Base-by-base conservation (phyloP, 2,329 filamentous ascomycete species). In the Botrytis cinerea region DNA sequence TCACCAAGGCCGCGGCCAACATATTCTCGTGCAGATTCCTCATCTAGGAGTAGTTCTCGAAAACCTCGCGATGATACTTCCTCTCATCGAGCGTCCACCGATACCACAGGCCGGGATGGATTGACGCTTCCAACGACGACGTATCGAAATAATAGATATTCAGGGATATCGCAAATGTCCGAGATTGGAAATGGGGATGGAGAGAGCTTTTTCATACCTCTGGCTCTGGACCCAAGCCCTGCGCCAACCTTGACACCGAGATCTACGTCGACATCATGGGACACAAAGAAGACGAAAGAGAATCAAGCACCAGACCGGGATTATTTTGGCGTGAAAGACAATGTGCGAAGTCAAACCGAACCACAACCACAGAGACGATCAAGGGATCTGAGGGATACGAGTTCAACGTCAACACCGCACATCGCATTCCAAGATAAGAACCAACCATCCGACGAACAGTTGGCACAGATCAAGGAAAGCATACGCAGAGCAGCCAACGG, bases 381-480 rank as follows among this genome's bases (percentile, higher is more conserved):
- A 4, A 74, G 78, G 28, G 85, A 85, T 70, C 74, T 76, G 4
- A 73, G 76, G n/a, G 85, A 85, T 66, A 80, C 79, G 25, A 87
- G 87, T 61, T 87, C 86, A 1, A 84, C 85, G 72, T 81, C 84
- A 74, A 88, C 93, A 25, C 93, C 94, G n/a, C 94, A 97, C 79
- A 97, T 97, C 78, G 92, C 94, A 35, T 97, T 94, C 81, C 94
- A 97, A 81, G 93, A 97, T 79, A 96, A 95, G 82, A 89, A 89
- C 2, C 88, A 92, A 74, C 83, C 86, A 7, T 90, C 90, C 0
- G 88, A 90, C 4, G 89, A 91, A 45, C 87, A 87, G 54, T 84
- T 86, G 1, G 84, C 87, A 64, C 78, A 82, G 83, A 67, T 83
- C 84, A 73, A 82, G 80, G 75, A 86, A 83, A 78, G 87, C 83